Conservation (phyloP, 1,284 basidiomycete genomes). For the Malassezia furfur region DNA sequence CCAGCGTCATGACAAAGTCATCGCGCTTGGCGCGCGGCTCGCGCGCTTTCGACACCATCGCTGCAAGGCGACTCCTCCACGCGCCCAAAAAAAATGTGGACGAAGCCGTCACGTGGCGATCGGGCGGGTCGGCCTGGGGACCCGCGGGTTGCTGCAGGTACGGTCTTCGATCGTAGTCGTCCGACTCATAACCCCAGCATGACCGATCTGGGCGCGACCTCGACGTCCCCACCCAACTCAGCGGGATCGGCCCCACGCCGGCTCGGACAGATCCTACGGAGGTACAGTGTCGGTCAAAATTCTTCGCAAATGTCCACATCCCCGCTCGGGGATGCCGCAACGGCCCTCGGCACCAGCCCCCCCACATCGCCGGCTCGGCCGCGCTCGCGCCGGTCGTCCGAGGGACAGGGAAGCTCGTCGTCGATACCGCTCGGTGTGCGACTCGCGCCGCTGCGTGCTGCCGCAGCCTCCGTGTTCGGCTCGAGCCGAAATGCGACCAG, state of each 20-base stretch:
- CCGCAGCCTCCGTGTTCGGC: neutral
- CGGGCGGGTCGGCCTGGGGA: neutral
- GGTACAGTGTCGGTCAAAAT: constrained; percentile 5
- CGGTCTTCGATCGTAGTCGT: neutral
- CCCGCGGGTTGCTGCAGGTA: neutral
- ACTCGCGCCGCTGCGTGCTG: neutral
- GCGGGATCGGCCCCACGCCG: neutral
- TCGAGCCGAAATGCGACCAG: neutral
- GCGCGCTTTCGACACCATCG: neutral
- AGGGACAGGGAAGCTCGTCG: neutral
- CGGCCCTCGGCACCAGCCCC: neutral
- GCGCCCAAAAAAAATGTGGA: constrained; percentile 1
- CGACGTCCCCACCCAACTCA: neutral
- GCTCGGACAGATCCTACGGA: constrained; percentile 1
- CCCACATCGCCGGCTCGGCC: neutral
- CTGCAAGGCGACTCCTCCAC: neutral
- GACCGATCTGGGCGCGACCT: neutral
- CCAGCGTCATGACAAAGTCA: constrained; percentile 46
- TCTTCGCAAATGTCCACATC: neutral
- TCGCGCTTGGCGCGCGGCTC: constrained; percentile 14
- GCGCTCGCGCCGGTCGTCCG: neutral
- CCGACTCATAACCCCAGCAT: too few species aligned
- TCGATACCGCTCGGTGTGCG: neutral
- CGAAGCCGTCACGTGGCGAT: neutral
- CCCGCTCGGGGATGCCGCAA: neutral